Base-by-base conservation (phyloP, 2,329 filamentous ascomycete species). In the Curvularia verruculosa region DNA sequence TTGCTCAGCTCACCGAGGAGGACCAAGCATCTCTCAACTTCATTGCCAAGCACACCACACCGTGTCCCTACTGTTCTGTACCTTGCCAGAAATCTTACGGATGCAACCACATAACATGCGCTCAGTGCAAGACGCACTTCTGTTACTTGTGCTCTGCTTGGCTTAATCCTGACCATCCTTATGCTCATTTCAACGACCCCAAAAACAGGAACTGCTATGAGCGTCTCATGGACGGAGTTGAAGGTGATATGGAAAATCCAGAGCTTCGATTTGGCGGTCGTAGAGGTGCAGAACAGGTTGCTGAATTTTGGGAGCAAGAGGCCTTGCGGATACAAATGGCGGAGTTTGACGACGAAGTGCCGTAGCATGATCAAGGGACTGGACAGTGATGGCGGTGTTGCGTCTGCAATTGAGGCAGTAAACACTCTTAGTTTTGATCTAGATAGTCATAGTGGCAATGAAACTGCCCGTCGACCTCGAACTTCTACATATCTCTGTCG, bases 61-160 rank as follows among this genome's bases (percentile, higher is more conserved):
- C 90, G 1, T 99, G 95, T 72, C 93, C 95, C 10, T 94, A 92
- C 3, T 99, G 95, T 78, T 86, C 83, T 28, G 88, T 89, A 1
- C 91, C 91, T 0, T 89, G 89, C 21, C 91, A 96, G 74, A 99
- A 99, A 81, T 91, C 89, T 1, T 87, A 91, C 71, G 95, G 95
- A 37, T 99, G 95, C 21, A 54, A 54, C 5, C 52, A 54, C 31
- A 49, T 54, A 92, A 90, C 89, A 48, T 97, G 94, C 78, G 91
- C 89, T 75, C 88, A 91, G 62, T 99, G 95, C 80, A 83, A 89
- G 49, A 90, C 91, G 2, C 94, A 98, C 75, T 98, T 97, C 74
- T 99, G 95, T 79, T 98, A 98, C 67, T 84, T 98, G 1, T 98
- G 95, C 72, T 89, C 89, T 0, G 84, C 87, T n/a, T 98, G 91